Conservation (phyloP, 2,329 filamentous ascomycete genomes). For the Xylariaceae sp. region DNA sequence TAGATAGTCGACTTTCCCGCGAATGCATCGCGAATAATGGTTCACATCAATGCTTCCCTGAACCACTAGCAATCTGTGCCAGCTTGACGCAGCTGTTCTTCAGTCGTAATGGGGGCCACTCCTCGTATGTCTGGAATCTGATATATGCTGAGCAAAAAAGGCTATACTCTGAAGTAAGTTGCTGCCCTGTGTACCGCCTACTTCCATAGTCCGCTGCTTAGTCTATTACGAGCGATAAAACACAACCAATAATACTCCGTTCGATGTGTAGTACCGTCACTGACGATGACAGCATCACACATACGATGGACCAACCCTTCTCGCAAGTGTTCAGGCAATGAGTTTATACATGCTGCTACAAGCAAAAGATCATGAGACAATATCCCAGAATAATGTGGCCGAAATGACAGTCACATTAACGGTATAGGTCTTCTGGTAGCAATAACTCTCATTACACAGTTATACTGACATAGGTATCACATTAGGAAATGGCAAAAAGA, state of each 20-base stretch:
- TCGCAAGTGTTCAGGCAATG: constrained; percentile 7
- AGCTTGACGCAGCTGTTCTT: constrained; percentile 23
- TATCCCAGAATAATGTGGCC: constrained; percentile 9
- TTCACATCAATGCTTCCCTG: constrained; percentile 24
- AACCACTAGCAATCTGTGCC: constrained; percentile 25
- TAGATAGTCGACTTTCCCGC: constrained; percentile 6
- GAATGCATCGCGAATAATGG: constrained; percentile 15
- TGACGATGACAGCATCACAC: neutral
- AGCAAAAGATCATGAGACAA: constrained; percentile 16
- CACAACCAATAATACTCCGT: no score
- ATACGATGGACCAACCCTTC: constrained; percentile 8
- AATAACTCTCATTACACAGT: neutral
- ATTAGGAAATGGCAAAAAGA: constrained; percentile 5
- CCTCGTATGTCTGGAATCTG: constrained; percentile 21
- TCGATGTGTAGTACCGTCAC: no score
- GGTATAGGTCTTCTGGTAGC: constrained; percentile 1
- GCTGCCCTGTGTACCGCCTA: no score
- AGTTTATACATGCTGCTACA: constrained; percentile 21
- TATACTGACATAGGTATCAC: neutral
- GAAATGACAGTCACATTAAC: neutral
- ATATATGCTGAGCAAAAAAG: constrained; percentile 23
- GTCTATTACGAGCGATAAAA: no score
- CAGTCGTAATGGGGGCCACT: constrained; percentile 16
- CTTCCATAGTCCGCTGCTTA: neutral
- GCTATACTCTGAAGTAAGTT: constrained; percentile 15